A percentile compares a stretch with the other conserved stretches of the same genome.
Conservation (phyloP, 2,329 filamentous ascomycete species). For the Fusarium odoratissimum region DNA sequence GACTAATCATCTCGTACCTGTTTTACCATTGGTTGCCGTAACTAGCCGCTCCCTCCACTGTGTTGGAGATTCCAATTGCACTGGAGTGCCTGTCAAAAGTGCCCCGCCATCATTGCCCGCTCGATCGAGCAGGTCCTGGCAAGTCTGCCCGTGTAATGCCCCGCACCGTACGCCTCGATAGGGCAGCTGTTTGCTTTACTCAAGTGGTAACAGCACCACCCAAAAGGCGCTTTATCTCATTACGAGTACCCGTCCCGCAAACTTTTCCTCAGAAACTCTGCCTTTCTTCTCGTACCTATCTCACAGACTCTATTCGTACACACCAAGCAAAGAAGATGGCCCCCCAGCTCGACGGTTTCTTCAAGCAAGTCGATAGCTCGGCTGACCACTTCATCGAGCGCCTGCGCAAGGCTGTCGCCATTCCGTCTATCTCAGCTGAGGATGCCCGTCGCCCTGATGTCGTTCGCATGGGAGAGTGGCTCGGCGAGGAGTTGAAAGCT, state of each 20-base stretch:
- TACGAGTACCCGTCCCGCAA: slow-evolving; percentile 32
- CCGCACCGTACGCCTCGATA: slow-evolving; percentile 56
- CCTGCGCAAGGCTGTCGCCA: slow-evolving; percentile 91
- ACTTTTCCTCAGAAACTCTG: slow-evolving; percentile 27
- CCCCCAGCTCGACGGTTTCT: slow-evolving; percentile 89
- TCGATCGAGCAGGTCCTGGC: slow-evolving; percentile 43
- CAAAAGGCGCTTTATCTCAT: slow-evolving; percentile 43
- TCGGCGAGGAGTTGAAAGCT: slow-evolving; percentile 82
- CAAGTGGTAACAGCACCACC: slow-evolving; percentile 37
- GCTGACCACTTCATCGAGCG: slow-evolving; percentile 88
- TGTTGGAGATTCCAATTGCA: slow-evolving; percentile 10
- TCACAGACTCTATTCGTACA: slow-evolving; percentile 63
- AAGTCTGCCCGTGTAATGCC: slow-evolving; percentile 54
- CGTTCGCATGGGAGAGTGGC: slow-evolving; percentile 94
- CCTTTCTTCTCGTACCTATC: slow-evolving; percentile 56
- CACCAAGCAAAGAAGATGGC: slow-evolving; percentile 83
- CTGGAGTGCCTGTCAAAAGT: slow-evolving; percentile 13
- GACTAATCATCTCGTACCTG: slow-evolving; percentile 39
- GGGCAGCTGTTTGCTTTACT: slow-evolving; percentile 45
- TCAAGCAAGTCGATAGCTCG: slow-evolving; percentile 88
- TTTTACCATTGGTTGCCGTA: slow-evolving; percentile 46
- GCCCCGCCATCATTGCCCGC: slow-evolving; percentile 46
- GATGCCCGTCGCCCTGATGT: slow-evolving; percentile 91
- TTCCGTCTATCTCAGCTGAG: slow-evolving; percentile 94
- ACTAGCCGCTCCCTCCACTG: slow-evolving; percentile 41